Percentiles rank a stretch among this genome's conserved stretches.
Evolutionary conservation across 768 basidiomycete genomes (phyloP).

Genomic region (Coprinopsis strossmayeri): DNA sequence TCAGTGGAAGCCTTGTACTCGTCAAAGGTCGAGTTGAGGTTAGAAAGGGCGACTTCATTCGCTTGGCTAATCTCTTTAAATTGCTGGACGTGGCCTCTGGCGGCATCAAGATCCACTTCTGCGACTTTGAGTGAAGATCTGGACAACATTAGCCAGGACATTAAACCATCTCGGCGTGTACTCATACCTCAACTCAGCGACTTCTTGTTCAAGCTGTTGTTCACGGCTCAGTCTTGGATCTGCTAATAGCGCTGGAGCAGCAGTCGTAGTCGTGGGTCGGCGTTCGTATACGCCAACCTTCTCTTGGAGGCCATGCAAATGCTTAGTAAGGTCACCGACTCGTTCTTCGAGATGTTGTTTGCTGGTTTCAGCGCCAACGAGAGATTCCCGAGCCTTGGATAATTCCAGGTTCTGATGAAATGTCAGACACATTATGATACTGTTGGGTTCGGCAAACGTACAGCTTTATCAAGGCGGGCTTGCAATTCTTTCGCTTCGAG

Average conservation of each 20-base stretch:
- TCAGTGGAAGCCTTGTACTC: constrained; percentile 74
- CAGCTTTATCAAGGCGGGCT: constrained; percentile 61
- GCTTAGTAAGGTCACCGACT: constrained; percentile 50
- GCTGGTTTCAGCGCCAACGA: constrained; percentile 70
- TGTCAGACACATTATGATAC: constrained; percentile 10
- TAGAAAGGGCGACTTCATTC: constrained; percentile 68
- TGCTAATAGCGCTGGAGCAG: constrained; percentile 25
- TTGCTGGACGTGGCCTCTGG: constrained; percentile 70
- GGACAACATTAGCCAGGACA: background rate
- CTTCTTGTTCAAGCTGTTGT: constrained; percentile 76
- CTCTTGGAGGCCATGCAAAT: constrained; percentile 72
- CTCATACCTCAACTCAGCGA: constrained; percentile 75
- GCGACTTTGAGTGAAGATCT: constrained; percentile 73
- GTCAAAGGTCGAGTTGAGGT: constrained; percentile 67
- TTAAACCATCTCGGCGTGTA: background rate
- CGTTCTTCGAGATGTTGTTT: constrained; percentile 74
- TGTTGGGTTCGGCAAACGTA: constrained; percentile 28
- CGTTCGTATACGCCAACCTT: constrained; percentile 86
- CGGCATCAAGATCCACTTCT: constrained; percentile 68
- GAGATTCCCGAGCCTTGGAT: constrained; percentile 60
- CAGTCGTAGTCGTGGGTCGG: constrained; percentile 32
- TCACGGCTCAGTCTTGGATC: constrained; percentile 49
- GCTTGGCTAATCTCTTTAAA: constrained; percentile 84
- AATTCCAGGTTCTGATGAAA: constrained; percentile 50
- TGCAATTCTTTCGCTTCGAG: constrained; percentile 75